These are phyloP conservation scores for Sesbania bispinosa DNA, from an alignment of 306 rosid species.

Conservation along the genomic window DNA sequence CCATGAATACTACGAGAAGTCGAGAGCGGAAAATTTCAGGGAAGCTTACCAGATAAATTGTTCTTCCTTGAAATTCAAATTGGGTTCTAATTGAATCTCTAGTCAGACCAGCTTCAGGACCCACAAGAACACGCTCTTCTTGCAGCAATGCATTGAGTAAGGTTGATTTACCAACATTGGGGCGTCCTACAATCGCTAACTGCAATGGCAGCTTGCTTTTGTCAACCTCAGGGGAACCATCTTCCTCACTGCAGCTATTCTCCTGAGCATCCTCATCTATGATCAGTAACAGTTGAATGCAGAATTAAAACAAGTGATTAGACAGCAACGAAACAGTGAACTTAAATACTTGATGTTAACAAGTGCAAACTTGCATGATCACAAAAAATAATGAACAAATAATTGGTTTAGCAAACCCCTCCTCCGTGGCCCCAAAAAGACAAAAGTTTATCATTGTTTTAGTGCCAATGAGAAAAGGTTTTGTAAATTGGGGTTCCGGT, in stretches of 20 bases:
- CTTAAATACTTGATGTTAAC: background rate
- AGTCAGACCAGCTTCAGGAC: slow-evolving; percentile 96
- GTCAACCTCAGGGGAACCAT: slow-evolving; percentile 40
- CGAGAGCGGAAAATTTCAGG: slow-evolving; percentile 4
- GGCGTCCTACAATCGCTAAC: slow-evolving; percentile 94
- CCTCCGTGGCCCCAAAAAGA: background rate
- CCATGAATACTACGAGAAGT: background rate
- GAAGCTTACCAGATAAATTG: slow-evolving; percentile 59
- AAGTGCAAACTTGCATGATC: background rate
- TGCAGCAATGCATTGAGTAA: slow-evolving; percentile 79
- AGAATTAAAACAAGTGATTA: background rate
- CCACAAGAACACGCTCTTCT: slow-evolving; percentile 92
- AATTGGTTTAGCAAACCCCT: background rate
- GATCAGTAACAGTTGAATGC: slow-evolving; percentile 20
- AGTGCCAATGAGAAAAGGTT: too few relatives aligned
- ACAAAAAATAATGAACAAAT: background rate
- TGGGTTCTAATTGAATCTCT: slow-evolving; percentile 94
- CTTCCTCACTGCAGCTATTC: slow-evolving; percentile 30
- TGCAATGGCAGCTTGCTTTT: slow-evolving; percentile 74
- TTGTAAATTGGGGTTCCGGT: background rate
- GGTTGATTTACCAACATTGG: slow-evolving; percentile 97
- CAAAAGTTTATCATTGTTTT: background rate
- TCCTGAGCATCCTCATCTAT: slow-evolving; percentile 46
- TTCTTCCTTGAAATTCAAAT: slow-evolving; percentile 87
- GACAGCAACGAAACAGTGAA: background rate